Percentiles rank a stretch among this genome's conserved stretches.
phyloP scores from a whole-genome alignment of 352 stramenopile genomes.

The Phytopythium sindhum region DNA sequence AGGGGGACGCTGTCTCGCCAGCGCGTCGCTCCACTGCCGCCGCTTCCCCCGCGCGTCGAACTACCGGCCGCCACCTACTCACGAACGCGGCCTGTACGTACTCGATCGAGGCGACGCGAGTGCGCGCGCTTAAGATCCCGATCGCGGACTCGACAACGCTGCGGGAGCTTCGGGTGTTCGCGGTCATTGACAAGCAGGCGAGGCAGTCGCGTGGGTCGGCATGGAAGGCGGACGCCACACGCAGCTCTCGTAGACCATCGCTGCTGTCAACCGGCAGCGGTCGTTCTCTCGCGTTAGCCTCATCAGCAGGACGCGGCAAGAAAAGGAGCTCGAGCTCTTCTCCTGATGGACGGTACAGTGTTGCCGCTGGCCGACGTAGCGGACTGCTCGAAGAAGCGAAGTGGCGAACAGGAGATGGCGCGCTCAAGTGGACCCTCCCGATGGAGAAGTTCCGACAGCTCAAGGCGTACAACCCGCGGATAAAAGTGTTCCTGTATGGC shows the following conservation, averaged over 20 bases:
- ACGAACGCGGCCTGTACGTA: conserved; percentile 50
- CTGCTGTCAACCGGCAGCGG: neutral
- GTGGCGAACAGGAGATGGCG: conserved; percentile 44
- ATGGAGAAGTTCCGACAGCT: conserved; percentile 60
- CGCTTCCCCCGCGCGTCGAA: neutral
- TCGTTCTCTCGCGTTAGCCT: neutral
- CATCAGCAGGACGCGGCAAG: neutral
- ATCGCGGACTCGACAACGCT: conserved; percentile 27
- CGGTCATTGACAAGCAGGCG: conserved; percentile 44
- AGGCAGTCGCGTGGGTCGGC: conserved; percentile 43
- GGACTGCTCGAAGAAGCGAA: conserved; percentile 52
- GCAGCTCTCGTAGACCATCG: neutral
- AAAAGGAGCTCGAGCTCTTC: neutral
- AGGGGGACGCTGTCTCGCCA: neutral
- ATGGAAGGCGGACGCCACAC: conserved; percentile 43
- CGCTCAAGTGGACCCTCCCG: conserved; percentile 53
- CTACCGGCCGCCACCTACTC: conserved; percentile 23
- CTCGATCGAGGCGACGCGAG: conserved; percentile 30
- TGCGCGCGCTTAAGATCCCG: conserved; percentile 48
- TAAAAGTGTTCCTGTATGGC: conserved; percentile 75
- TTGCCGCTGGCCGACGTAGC: conserved; percentile 18
- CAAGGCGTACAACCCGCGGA: conserved; percentile 57
- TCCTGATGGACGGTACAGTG: neutral
- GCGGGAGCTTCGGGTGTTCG: conserved; percentile 58
- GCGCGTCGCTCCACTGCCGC: neutral